Evolutionary conservation across 2,329 filamentous ascomycete species (phyloP).

Genomic region (Trichophyton simii): DNA sequence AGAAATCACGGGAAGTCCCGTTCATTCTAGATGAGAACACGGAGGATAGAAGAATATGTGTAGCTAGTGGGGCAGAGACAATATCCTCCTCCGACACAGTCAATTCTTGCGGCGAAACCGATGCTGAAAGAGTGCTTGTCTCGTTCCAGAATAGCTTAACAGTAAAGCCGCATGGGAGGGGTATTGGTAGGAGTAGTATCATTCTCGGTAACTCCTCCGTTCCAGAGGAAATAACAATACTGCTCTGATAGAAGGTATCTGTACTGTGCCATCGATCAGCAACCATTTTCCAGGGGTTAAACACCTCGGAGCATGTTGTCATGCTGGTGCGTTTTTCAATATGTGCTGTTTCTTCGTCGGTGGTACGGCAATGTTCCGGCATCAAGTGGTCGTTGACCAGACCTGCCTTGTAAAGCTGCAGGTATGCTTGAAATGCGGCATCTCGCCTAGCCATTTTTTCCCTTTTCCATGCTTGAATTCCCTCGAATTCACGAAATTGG

Average conservation of each 20-base stretch:
- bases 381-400: constrained; percentile 68
- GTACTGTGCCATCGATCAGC: constrained; percentile 19
- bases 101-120: constrained; percentile 10
- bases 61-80: constrained; percentile 11
- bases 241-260: constrained; percentile 13
- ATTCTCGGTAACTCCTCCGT: constrained; percentile 10
- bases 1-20: constrained; percentile 12
- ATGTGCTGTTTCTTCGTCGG: constrained; percentile 27
- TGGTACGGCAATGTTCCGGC: constrained; percentile 38
- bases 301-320: constrained; percentile 20
- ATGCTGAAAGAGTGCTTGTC: constrained; percentile 14
- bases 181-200: constrained; percentile 17
- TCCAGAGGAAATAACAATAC: constrained; percentile 14
- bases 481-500: constrained; percentile 43
- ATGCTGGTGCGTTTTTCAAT: constrained; percentile 20
- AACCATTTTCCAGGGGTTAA: constrained; percentile 29
- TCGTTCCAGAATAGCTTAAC: constrained; percentile 23
- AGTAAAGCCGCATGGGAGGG: constrained; percentile 15
- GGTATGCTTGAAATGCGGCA: constrained; percentile 70
- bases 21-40: constrained; percentile 15
- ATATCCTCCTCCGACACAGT: constrained; percentile 5
- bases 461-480: constrained; percentile 50
- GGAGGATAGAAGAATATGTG: constrained; percentile 15
- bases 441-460: constrained; percentile 66
- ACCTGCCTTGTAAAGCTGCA: constrained; percentile 53